These are phyloP conservation scores for Colletotrichum musae DNA, from an alignment of 2,329 filamentous ascomycete genomes.

Conservation along the genomic window DNA sequence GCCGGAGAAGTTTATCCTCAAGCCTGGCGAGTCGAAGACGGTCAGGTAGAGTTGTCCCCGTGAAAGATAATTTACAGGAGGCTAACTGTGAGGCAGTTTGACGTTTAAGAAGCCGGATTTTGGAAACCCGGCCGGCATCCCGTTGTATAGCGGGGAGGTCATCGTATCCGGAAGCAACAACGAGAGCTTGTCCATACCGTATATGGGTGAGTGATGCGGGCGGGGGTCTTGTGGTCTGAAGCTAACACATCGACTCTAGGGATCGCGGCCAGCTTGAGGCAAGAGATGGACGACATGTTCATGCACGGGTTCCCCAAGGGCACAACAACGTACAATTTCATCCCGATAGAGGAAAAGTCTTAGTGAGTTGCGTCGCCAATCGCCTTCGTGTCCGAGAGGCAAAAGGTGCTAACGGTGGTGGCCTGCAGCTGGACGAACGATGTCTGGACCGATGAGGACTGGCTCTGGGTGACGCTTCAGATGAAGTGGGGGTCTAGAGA, in stretches of 20 bases:
- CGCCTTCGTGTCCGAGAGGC: too few species aligned
- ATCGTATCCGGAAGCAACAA: conserved; percentile 48
- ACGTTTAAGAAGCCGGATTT: conserved; percentile 47
- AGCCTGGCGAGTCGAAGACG: conserved; percentile 33
- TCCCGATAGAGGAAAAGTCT: not conserved
- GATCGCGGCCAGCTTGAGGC: not conserved
- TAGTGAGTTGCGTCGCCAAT: not conserved
- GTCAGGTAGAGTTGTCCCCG: conserved; percentile 12
- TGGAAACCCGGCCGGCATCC: conserved; percentile 47
- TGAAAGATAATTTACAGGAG: conserved; percentile 11
- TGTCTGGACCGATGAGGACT: not conserved
- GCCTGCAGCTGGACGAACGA: conserved; percentile 1
- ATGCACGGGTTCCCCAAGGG: conserved; percentile 10
- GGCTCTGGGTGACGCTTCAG: not conserved
- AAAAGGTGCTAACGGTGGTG: too few species aligned
- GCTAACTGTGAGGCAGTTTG: conserved; percentile 37
- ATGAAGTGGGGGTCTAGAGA: conserved; percentile 20
- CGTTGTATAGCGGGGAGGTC: conserved; percentile 53
- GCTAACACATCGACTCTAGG: not conserved
- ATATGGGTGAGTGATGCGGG: conserved; percentile 44
- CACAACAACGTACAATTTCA: not conserved
- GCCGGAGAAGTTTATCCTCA: conserved; percentile 42
- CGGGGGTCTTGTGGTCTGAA: not conserved
- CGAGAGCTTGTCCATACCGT: conserved; percentile 51
- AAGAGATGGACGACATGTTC: conserved; percentile 13